A percentile compares a stretch with the other conserved stretches of the same genome.
phyloP scores from a whole-genome alignment of 345 rosid genomes.

The Excoecaria cochinchinensis region DNA sequence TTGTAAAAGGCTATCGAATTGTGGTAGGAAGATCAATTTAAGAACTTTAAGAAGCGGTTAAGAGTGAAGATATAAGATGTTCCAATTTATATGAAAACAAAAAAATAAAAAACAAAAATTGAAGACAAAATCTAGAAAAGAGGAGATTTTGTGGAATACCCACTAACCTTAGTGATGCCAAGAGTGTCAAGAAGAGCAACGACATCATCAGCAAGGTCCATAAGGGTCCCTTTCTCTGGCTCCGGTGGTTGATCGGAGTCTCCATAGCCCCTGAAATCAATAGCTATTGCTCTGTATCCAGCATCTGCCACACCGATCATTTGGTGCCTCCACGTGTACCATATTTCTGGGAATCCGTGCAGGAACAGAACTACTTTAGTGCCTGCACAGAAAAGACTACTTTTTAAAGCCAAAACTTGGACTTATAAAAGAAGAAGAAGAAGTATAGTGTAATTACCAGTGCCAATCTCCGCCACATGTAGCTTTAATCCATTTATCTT shows the following conservation, averaged over 20 bases:
- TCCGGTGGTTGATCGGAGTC: slow-evolving; percentile 40
- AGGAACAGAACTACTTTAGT: slow-evolving; percentile 31
- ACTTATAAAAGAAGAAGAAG: too few species aligned
- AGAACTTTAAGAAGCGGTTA: too few species aligned
- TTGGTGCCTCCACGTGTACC: slow-evolving; percentile 53
- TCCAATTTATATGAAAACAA: too few species aligned
- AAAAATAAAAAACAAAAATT: too few species aligned
- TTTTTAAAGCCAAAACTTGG: not conserved
- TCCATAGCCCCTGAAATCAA: slow-evolving; percentile 48
- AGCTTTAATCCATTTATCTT: slow-evolving; percentile 42
- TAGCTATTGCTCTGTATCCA: slow-evolving; percentile 38
- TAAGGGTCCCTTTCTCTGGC: slow-evolving; percentile 35
- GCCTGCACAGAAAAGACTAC: not conserved
- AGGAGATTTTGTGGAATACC: not conserved
- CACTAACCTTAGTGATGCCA: slow-evolving; percentile 30
- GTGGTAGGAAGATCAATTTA: too few species aligned
- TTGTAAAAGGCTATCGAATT: too few species aligned
- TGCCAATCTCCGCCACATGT: slow-evolving; percentile 51
- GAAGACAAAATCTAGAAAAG: too few species aligned
- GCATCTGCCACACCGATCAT: slow-evolving; percentile 36
- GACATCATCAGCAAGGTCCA: slow-evolving; percentile 38
- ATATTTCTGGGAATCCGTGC: slow-evolving; percentile 46
- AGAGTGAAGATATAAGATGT: too few species aligned
- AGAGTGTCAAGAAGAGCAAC: slow-evolving; percentile 37
- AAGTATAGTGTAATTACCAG: slow-evolving; percentile 19